Base-by-base conservation (phyloP, 768 basidiomycete genomes). In the Suillus sp. region DNA sequence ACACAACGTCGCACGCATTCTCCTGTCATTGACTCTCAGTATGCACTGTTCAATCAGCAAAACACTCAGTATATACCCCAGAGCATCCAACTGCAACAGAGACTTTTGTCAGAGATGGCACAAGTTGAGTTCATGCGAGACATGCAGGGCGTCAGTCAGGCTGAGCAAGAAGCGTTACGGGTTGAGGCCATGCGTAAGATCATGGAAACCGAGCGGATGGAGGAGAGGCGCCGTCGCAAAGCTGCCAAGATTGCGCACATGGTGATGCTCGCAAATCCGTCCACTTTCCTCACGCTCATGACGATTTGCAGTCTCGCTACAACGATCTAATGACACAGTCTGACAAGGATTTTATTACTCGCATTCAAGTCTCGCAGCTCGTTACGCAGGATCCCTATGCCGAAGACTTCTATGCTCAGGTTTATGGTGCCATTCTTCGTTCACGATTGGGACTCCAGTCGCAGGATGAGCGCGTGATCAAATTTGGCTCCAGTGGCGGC, bases 311-410 rank as follows among this genome's bases (percentile, higher is more conserved):
- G 94, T 86, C 95, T 64, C 88, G 92, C 64, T 95, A 95, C 72
- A 96, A 96, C 68, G 93, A 95, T 74, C 83, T 96, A 42, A 96
- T 96, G 95, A 95, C 94, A 3, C 94, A 95, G 77, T 95, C 93
- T 13, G 97, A 99, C 82, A 99, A 99, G 79, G 97, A 99, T 72
- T 99, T 99, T 73, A 99, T 99, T 78, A 99, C 97, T 40, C 89
- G 97, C 30, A 99, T 99, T 66, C 97, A 99, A 75, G 93, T 99
- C 38, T 98, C 96, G 1, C 97, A 99, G 72, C 90, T 99, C 47
- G 95, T 97, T 50, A 96, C 95, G 7, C 90, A 93, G 71, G 97
- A 99, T 77, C 97, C 97, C 0, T 99, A 96, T 75, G 88, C 93
- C 37, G 96, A 99, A 66, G 97, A 99, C 74, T 99, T 98, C 75